Evolutionary conservation across 2,329 filamentous ascomycete species (phyloP), one percentile per base, ranked within the genome.

Genomic region (Phyllosticta citriasiana): DNA sequence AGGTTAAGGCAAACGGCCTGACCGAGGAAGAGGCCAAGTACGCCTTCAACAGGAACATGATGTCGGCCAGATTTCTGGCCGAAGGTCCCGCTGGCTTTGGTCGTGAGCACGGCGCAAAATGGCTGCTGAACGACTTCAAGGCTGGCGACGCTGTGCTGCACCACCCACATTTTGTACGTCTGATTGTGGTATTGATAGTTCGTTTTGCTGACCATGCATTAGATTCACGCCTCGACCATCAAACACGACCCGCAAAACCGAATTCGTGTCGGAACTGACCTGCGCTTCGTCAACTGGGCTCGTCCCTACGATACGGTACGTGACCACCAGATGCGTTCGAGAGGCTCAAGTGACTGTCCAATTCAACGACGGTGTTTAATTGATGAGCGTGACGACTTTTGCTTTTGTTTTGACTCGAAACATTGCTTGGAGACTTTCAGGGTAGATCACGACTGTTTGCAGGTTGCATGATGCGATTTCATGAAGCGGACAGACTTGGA

Each of bases 241-340:
- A 84, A 84, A 57, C 73, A 79, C 55, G 80, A 83, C 53, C 74
- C 76, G 0, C 71, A 78, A 5, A 78, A 79, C 59, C 69, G 78
- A 0, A 84, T 84, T 55, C 76, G 82, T 1, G 74, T 84, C 0
- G 82, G 79, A 0, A 84, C 82, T 2, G 82, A 84, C 66, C 65
- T 84, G 57, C 75, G 82, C 1, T 84, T 84, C 65, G 81, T 82
- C 7, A 75, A 84, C 64, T 74, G 76, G 4, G 78, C 77, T 6
- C 76, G 76, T 61, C 77, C 76, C 1, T 83, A 79, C 73, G 81
- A 83, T 64, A 78, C 25, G 30, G 47, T 61, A 24, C 1, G 9
- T 25, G 8, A 10, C 12, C 9, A 4, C 2, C 14, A 47, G 7
- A 47, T n/a, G 40, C 40, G 14, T n/a, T 14, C 40, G 33, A 47